Conservation (phyloP, 768 basidiomycete species). For the Psilocybe cyanescens region DNA sequence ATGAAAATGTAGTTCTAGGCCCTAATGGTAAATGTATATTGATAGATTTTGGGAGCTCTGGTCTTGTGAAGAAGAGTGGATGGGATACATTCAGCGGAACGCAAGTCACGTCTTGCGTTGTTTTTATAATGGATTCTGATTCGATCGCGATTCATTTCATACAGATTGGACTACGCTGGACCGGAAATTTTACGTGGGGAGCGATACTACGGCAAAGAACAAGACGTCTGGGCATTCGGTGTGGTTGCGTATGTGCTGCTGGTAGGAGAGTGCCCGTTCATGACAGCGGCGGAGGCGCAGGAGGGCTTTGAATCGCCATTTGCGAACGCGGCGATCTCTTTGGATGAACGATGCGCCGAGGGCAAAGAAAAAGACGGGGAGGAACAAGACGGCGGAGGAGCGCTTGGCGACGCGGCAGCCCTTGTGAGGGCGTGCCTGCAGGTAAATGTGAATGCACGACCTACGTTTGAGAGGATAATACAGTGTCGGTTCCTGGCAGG, state of each 20-base stretch:
- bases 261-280: slow-evolving; percentile 90
- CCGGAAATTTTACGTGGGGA: slow-evolving; percentile 97
- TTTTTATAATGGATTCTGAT: slow-evolving; percentile 5
- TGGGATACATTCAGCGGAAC: slow-evolving; percentile 95
- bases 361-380: slow-evolving; percentile 74
- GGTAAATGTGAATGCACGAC: slow-evolving; percentile 76
- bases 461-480: slow-evolving; percentile 84
- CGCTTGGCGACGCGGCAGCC: slow-evolving; percentile 81
- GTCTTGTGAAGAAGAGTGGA: slow-evolving; percentile 78
- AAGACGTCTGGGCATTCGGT: slow-evolving; percentile 98
- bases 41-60: slow-evolving; percentile 97
- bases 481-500: slow-evolving; percentile 83
- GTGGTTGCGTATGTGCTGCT: slow-evolving; percentile 96
- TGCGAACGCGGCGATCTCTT: slow-evolving; percentile 71
- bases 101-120: slow-evolving; percentile 50
- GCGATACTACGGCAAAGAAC: slow-evolving; percentile 93
- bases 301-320: slow-evolving; percentile 80
- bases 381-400: slow-evolving; percentile 83
- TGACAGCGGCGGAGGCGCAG: slow-evolving; percentile 89
- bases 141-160: slow-evolving; percentile 5
- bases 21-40: slow-evolving; percentile 83
- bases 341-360: slow-evolving; percentile 82
- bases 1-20: slow-evolving; percentile 92
- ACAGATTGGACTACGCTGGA: slow-evolving; percentile 89
- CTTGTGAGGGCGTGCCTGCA: slow-evolving; percentile 86